Percentiles rank a stretch among this genome's conserved stretches.
Evolutionary conservation across 352 stramenopile species (phyloP).

Genomic region (Phytophthora ohioensis): DNA sequence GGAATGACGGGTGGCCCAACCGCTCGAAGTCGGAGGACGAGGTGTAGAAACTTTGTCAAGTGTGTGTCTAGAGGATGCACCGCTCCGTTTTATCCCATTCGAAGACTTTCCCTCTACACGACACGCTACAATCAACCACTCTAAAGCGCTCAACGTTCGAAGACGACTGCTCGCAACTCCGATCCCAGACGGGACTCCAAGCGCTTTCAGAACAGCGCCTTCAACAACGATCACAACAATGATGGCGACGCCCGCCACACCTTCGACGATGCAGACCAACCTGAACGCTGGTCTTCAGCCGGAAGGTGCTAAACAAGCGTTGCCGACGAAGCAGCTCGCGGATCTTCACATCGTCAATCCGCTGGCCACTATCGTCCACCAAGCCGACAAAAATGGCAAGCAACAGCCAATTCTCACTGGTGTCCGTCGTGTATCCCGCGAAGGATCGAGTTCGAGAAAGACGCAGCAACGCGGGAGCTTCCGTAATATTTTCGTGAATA

Average conservation of each 20-base stretch:
- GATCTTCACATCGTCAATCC: conserved; percentile 52
- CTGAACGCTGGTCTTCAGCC: conserved; percentile 26
- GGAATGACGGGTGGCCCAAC: conserved; percentile 7
- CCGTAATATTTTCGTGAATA: conserved; percentile 73
- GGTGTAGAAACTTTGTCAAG: conserved; percentile 20
- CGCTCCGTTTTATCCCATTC: conserved; percentile 13
- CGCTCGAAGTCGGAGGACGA: conserved; percentile 13
- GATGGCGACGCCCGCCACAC: conserved; percentile 32
- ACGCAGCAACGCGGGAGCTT: conserved; percentile 54
- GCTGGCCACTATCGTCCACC: conserved; percentile 72
- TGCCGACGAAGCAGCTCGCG: conserved; percentile 51
- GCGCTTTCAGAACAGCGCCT: conserved; percentile 2
- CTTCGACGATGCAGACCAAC: conserved; percentile 40
- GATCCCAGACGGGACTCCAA: conserved; percentile 2
- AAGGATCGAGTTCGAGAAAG: conserved; percentile 34
- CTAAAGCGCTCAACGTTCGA: not conserved
- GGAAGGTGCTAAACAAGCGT: conserved; percentile 21
- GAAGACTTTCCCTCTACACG: conserved; percentile 14
- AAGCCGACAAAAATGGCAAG: conserved; percentile 70
- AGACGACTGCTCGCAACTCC: not conserved
- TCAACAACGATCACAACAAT: conserved; percentile 2
- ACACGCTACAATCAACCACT: not conserved
- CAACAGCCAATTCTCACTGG: conserved; percentile 48
- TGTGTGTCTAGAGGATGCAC: conserved; percentile 2
- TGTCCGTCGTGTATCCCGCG: conserved; percentile 28